These are phyloP conservation scores for Paecilomyces dactylethromorphus DNA, from an alignment of 2,329 filamentous ascomycete species.

Conservation along the genomic window DNA sequence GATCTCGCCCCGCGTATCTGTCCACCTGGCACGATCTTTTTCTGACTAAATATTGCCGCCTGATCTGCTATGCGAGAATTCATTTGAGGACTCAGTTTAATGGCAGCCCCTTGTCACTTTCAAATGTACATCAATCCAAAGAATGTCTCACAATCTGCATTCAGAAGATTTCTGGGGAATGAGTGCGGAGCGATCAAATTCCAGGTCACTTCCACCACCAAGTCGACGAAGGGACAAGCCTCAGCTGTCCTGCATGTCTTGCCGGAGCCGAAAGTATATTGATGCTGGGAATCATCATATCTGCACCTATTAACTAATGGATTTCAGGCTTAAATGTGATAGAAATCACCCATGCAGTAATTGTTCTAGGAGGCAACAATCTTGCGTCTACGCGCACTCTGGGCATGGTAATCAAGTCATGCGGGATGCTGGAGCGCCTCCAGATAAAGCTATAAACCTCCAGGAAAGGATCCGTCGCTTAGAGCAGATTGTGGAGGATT, in stretches of 20 bases:
- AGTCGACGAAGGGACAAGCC: conserved; percentile 8
- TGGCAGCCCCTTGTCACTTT: background rate
- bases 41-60: background rate
- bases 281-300: background rate
- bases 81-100: background rate
- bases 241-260: conserved; percentile 6
- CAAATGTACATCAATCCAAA: background rate
- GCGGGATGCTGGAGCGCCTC: background rate
- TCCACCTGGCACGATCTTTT: background rate
- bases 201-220: conserved; percentile 2
- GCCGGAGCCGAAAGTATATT: conserved; percentile 5
- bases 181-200: background rate
- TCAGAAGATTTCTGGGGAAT: background rate
- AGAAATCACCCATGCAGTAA: conserved; percentile 4
- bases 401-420: background rate
- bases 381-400: background rate
- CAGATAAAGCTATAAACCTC: background rate
- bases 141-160: background rate
- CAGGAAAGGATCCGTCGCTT: background rate
- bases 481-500: background rate
- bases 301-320: background rate
- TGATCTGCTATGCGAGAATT: background rate
- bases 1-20: background rate
- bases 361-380: background rate
- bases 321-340: conserved; percentile 5